These are phyloP conservation scores for Clitoria ternatea DNA, from an alignment of 306 rosid genomes.

Conservation along the genomic window DNA sequence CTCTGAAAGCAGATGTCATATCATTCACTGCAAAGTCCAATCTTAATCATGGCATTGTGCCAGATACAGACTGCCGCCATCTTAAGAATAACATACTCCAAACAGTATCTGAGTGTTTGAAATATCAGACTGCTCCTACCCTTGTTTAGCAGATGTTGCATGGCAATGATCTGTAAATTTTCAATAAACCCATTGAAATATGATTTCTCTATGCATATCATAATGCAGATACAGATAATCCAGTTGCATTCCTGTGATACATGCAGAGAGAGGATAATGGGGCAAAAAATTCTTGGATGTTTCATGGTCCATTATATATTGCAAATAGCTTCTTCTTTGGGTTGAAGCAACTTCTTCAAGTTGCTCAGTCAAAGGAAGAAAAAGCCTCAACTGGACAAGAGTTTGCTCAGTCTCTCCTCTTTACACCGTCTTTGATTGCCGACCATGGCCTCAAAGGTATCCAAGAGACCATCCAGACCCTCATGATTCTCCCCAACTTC, in stretches of 20 bases:
- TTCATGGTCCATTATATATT: neutral
- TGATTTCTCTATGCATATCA: neutral
- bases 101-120: neutral
- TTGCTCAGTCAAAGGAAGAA: neutral
- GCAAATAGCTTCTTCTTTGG: neutral
- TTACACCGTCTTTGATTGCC: constrained; percentile 74
- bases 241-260: neutral
- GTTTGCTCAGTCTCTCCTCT: constrained; percentile 60
- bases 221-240: neutral
- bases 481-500: constrained; percentile 52
- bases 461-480: constrained; percentile 66
- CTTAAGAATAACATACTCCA: neutral
- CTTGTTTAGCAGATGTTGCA: neutral
- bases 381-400: constrained; percentile 10
- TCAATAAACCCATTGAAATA: neutral
- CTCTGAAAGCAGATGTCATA: neutral
- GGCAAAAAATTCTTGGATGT: neutral
- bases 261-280: neutral
- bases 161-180: neutral
- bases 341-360: neutral
- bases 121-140: neutral
- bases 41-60: neutral
- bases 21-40: neutral
- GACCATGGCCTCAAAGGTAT: constrained; percentile 77
- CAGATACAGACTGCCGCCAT: neutral